Percentiles rank a stretch among this genome's conserved stretches.
Conservation (phyloP, 2,329 filamentous ascomycete species). For the Xylogone sp. region DNA sequence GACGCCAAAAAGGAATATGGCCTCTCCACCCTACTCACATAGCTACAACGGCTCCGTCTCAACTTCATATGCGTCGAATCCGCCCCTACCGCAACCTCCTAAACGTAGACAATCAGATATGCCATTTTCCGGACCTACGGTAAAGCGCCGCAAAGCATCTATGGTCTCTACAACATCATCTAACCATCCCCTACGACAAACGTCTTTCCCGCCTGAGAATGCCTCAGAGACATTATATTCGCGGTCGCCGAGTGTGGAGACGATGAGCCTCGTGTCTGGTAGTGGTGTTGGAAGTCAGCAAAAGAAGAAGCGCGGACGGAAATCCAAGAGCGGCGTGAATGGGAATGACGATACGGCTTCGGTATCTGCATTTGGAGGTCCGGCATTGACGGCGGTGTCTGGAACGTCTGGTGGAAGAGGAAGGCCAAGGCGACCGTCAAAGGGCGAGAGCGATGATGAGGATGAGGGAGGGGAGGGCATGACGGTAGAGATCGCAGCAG, state of each 20-base stretch:
- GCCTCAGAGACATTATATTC: constrained; percentile 39
- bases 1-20: constrained; percentile 15
- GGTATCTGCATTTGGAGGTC: constrained; percentile 32
- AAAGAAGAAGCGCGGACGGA: constrained; percentile 60
- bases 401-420: constrained; percentile 36
- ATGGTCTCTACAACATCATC: constrained; percentile 54
- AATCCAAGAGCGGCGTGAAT: constrained; percentile 51
- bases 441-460: constrained; percentile 48
- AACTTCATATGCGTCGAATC: constrained; percentile 48
- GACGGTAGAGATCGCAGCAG: constrained; percentile 54
- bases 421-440: constrained; percentile 36
- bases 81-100: constrained; percentile 50
- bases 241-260: constrained; percentile 64
- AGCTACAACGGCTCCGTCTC: constrained; percentile 37
- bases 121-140: constrained; percentile 40
- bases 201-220: constrained; percentile 71
- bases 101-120: constrained; percentile 62
- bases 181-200: constrained; percentile 71
- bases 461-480: constrained; percentile 39
- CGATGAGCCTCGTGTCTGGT: constrained; percentile 55
- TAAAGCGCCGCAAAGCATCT: constrained; percentile 71
- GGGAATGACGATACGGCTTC: constrained; percentile 43
- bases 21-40: constrained; percentile 23
- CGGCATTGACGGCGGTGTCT: constrained; percentile 40
- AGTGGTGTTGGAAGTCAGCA: constrained; percentile 49